Evolutionary conservation across 805 yeast species (phyloP).

Genomic region (Jamesozyma rosinii): DNA sequence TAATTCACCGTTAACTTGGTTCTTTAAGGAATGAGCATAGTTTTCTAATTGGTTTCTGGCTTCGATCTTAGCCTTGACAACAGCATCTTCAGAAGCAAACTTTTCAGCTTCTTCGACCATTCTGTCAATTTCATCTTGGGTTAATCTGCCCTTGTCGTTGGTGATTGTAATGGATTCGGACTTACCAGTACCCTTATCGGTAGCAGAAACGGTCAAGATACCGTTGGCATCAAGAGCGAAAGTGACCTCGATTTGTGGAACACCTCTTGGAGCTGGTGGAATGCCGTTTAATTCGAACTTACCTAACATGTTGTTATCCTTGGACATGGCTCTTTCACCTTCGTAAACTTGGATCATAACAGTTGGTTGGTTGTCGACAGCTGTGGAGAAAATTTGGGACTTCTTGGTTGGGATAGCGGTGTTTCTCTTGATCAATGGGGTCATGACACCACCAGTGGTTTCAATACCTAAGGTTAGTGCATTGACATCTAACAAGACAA

Average conservation of each 20-base stretch:
- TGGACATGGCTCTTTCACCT: slow-evolving; percentile 93
- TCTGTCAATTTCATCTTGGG: slow-evolving; percentile 90
- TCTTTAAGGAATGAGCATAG: slow-evolving; percentile 75
- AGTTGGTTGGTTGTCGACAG: slow-evolving; percentile 93
- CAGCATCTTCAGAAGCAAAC: slow-evolving; percentile 84
- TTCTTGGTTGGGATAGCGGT: slow-evolving; percentile 93
- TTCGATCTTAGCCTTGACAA: slow-evolving; percentile 74
- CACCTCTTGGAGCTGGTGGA: slow-evolving; percentile 99
- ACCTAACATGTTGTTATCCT: slow-evolving; percentile 92
- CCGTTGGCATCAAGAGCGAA: slow-evolving; percentile 96
- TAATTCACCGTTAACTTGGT: slow-evolving; percentile 52
- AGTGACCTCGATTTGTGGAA: slow-evolving; percentile 95
- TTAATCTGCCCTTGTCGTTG: slow-evolving; percentile 88
- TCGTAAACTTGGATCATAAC: slow-evolving; percentile 89
- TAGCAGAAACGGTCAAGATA: slow-evolving; percentile 88
- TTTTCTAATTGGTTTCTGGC: slow-evolving; percentile 83
- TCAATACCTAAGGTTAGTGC: slow-evolving; percentile 93
- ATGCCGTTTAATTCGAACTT: slow-evolving; percentile 93
- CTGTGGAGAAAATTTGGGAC: slow-evolving; percentile 91
- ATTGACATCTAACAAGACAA: slow-evolving; percentile 84
- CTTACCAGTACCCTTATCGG: slow-evolving; percentile 92
- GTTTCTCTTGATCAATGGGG: slow-evolving; percentile 87
- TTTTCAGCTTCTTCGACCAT: slow-evolving; percentile 97
- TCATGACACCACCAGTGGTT: slow-evolving; percentile 97
- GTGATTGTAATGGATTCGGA: slow-evolving; percentile 83